Evolutionary conservation across 495 filamentous ascomycete species (phyloP).

Genomic region (Trichoderma asperelloides): DNA sequence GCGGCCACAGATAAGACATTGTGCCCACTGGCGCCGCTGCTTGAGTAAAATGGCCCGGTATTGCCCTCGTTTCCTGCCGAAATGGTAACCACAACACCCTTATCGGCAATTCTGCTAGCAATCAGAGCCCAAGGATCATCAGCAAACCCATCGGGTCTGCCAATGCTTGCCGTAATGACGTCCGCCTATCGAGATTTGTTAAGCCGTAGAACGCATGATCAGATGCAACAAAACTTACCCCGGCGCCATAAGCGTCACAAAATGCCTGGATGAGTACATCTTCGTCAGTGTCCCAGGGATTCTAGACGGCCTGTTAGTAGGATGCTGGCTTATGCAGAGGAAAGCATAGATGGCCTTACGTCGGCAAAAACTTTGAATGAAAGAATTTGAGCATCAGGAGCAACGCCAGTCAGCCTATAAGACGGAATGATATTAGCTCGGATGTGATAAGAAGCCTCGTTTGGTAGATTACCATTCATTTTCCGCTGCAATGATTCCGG

Average conservation of each 20-base stretch:
- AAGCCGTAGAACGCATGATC: not conserved
- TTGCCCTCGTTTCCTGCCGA: constrained; percentile 27
- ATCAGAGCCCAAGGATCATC: constrained; percentile 25
- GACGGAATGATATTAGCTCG: not conserved
- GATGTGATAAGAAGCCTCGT: not conserved
- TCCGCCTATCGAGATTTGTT: constrained; percentile 17
- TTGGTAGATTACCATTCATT: constrained; percentile 18
- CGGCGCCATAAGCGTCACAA: constrained; percentile 21
- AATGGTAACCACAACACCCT: constrained; percentile 25
- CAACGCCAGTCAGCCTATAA: constrained; percentile 36
- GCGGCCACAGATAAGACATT: constrained; percentile 23
- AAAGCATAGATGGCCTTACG: constrained; percentile 5
- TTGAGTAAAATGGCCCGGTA: constrained; percentile 23
- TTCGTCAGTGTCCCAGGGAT: constrained; percentile 17
- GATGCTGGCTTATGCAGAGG: not conserved
- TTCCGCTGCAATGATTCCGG: constrained; percentile 42
- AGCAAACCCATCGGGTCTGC: constrained; percentile 21
- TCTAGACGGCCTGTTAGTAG: not conserved
- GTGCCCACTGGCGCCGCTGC: constrained; percentile 23
- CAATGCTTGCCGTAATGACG: constrained; percentile 26
- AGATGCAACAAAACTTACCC: constrained; percentile 15
- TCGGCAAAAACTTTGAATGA: constrained; percentile 38
- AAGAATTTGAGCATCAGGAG: constrained; percentile 39
- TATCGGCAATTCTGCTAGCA: constrained; percentile 24
- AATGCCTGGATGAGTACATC: constrained; percentile 24